Conservation (phyloP, 73 alveolate genomes). For the Tetrahymena malaccensis region DNA sequence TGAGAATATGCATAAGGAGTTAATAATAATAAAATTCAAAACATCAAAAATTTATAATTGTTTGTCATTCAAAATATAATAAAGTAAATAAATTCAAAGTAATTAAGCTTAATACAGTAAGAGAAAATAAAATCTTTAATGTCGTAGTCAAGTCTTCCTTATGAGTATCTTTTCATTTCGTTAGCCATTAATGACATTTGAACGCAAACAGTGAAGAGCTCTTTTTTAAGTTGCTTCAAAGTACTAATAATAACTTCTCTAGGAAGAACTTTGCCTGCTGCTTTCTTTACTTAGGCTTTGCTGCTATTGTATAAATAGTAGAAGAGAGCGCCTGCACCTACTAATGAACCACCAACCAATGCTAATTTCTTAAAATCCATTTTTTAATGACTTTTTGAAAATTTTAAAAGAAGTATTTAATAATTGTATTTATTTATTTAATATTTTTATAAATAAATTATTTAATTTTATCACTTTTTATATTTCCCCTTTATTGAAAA, state of each 20-base stretch:
- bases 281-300: background rate
- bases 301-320: background rate
- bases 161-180: background rate
- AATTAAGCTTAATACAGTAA: background rate
- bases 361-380: background rate
- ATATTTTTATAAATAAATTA: background rate
- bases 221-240: conserved; percentile 28
- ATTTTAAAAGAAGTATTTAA: background rate
- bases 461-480: background rate
- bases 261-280: background rate
- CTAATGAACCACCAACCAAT: background rate
- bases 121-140: background rate
- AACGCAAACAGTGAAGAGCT: conserved; percentile 17
- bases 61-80: background rate
- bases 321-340: background rate
- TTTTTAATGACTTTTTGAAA: background rate
- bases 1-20: background rate
- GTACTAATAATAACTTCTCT: conserved; percentile 15
- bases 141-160: background rate
- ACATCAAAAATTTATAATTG: background rate
- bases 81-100: too few relatives aligned
- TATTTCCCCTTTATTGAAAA: background rate
- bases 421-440: background rate
- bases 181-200: background rate
- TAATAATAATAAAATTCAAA: background rate